These are phyloP conservation scores for Cladosporium sphaerospermum DNA, from an alignment of 2,329 filamentous ascomycete genomes.

Conservation along the genomic window DNA sequence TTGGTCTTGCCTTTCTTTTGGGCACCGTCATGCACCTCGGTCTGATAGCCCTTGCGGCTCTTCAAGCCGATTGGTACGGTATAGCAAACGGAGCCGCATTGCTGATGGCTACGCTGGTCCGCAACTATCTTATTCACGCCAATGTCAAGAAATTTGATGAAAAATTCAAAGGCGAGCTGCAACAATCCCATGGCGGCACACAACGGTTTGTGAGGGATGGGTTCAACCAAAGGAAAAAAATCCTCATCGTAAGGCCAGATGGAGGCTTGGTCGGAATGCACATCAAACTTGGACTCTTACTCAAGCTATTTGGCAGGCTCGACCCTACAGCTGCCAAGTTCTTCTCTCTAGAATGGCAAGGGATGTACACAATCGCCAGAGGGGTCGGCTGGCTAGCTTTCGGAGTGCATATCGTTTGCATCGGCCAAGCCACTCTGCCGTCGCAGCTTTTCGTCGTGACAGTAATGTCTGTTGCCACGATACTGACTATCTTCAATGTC, in stretches of 20 bases:
- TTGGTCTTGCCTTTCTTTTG: not conserved
- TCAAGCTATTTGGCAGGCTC: not conserved
- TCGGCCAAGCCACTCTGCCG: not conserved
- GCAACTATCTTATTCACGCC: not conserved
- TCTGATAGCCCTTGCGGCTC: slow-evolving; percentile 2
- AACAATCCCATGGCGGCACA: not conserved
- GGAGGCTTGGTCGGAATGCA: not conserved
- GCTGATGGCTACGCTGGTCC: slow-evolving; percentile 5
- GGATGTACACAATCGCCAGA: not conserved
- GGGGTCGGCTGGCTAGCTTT: slow-evolving; percentile 1
- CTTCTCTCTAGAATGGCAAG: not conserved
- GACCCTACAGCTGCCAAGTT: not conserved
- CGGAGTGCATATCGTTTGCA: not conserved
- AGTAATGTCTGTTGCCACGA: not conserved
- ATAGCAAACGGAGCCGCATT: slow-evolving; percentile 8
- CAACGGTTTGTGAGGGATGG: not conserved
- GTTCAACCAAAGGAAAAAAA: not conserved
- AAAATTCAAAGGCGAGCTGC: not conserved
- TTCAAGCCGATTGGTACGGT: slow-evolving; percentile 13
- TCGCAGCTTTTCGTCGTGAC: not conserved
- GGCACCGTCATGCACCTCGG: no score
- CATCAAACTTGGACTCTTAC: not conserved
- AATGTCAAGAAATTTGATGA: no score
- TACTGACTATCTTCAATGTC: not conserved
- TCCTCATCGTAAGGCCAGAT: slow-evolving; percentile 1